These are phyloP conservation scores for Skeletonema costatum DNA, from an alignment of 108 stramenopile species.

Conservation along the genomic window DNA sequence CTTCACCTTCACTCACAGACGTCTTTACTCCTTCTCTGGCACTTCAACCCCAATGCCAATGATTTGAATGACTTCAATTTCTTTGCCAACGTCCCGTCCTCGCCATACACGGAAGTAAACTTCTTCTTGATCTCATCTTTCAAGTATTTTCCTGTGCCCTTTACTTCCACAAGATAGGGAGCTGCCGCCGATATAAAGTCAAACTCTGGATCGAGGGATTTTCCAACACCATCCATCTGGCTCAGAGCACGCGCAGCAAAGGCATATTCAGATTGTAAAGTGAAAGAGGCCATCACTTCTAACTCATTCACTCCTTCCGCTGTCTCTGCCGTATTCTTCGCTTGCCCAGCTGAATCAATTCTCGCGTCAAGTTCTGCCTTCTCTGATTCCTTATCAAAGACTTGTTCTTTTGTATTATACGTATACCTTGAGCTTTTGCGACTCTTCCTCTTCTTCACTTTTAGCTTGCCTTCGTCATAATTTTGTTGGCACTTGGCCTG, in stretches of 20 bases:
- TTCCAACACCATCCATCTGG: conserved; percentile 88
- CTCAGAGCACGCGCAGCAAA: conserved; percentile 85
- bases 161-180: conserved; percentile 82
- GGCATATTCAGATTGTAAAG: conserved; percentile 84
- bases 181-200: conserved; percentile 85
- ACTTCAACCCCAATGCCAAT: conserved; percentile 18
- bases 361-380: conserved; percentile 6
- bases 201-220: conserved; percentile 77
- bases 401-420: not conserved
- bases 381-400: conserved; percentile 9
- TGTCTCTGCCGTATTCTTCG: conserved; percentile 1
- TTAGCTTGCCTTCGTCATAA: conserved; percentile 73
- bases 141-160: conserved; percentile 70
- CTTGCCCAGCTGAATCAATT: conserved; percentile 15
- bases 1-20: no score
- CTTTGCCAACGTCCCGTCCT: conserved; percentile 40
- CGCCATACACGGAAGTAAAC: conserved; percentile 42
- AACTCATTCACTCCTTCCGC: conserved; percentile 54
- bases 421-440: conserved; percentile 33
- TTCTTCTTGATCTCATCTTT: conserved; percentile 64
- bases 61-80: conserved; percentile 40
- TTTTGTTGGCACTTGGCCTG: conserved; percentile 77
- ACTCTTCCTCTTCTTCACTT: conserved; percentile 44
- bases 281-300: conserved; percentile 82
- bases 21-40: not conserved